Percentiles rank a stretch among this genome's conserved stretches.
Conservation (phyloP, 441 rosid genomes). For the Bocquillonia castaneifolia region DNA sequence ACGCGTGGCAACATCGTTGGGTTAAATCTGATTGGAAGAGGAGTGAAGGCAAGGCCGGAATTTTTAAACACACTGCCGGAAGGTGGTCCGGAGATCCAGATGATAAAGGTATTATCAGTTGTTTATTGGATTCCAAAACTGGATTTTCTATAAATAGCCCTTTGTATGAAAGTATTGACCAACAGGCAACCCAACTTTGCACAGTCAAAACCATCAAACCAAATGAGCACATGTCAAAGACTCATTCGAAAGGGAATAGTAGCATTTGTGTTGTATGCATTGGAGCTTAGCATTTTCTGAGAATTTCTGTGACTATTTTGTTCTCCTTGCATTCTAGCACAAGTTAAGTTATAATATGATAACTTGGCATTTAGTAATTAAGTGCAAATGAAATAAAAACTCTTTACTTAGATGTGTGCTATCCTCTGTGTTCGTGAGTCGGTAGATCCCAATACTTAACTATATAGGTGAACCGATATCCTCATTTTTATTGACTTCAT, state of each 20-base stretch:
- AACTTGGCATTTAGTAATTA: background rate
- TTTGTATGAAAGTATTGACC: background rate
- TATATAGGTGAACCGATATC: background rate
- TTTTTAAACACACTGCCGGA: constrained; percentile 84
- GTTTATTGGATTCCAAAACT: background rate
- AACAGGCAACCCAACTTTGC: background rate
- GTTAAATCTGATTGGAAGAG: constrained; percentile 90
- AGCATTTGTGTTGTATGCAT: too few relatives aligned
- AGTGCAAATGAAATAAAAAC: too few relatives aligned
- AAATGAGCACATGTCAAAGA: too few relatives aligned
- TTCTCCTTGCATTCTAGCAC: too few relatives aligned
- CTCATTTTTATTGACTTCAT: background rate
- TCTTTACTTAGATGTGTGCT: background rate
- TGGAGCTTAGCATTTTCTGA: too few relatives aligned
- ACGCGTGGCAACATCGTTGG: constrained; percentile 92
- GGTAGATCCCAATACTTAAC: background rate
- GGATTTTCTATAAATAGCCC: background rate
- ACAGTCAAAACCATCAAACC: too few relatives aligned
- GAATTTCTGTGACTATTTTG: too few relatives aligned
- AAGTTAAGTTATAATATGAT: too few relatives aligned
- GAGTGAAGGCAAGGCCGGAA: constrained; percentile 84
- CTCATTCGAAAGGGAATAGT: too few relatives aligned
- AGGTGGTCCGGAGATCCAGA: constrained; percentile 92
- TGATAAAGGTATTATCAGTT: constrained; percentile 52
- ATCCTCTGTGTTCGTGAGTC: background rate